Evolutionary conservation across 2,329 filamentous ascomycete species (phyloP), one percentile per base, ranked within the genome.

Genomic region (Colletotrichum gloeosporioides): DNA sequence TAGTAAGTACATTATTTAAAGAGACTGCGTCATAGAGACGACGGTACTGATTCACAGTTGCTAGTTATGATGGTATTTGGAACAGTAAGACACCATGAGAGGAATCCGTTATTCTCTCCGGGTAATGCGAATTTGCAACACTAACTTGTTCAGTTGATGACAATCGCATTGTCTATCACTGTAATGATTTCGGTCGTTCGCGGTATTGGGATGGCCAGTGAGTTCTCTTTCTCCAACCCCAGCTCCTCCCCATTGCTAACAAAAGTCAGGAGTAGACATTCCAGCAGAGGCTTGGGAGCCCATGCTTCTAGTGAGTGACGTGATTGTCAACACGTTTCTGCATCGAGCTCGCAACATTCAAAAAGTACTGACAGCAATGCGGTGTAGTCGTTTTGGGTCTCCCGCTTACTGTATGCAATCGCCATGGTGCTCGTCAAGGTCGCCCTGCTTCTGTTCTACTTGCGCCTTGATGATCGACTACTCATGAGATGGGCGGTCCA

Each of bases 401-500:
- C 70, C 7, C 22, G 70, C 39, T 18, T 67, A 8, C 25, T 72
- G 9, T 72, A 67, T 29, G 44, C 70, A 8, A n/a, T 72, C 25
- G 44, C 62, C 18, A 72, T 67, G 49, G 16, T 67, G 25, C 25
- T 72, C 16, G 63, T 72, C 32, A 72, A 72, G 27, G 27, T 72
- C 27, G 70, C 59, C 6, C 63, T 72, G 27, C 63, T 72, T 13
- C 27, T 72, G 16, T 72, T 72, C n/a, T 72, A 72, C 22, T 8
- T 72, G 32, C 62, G 70, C 8, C 62, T 72, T 18, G 70, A 72
- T 16, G 66, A 72, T n/a, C 62, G 70, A 25, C 62, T 53, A 13
- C 59, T 22, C 62, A 72, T 72, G 70, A 49, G 70, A n/a, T 66
- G 62, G 70, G 32, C 62, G 9, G 70, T 72, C 4, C 63, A 67